phyloP scores from a whole-genome alignment of 2,329 filamentous ascomycete genomes.

The Neonectria magnoliae region DNA sequence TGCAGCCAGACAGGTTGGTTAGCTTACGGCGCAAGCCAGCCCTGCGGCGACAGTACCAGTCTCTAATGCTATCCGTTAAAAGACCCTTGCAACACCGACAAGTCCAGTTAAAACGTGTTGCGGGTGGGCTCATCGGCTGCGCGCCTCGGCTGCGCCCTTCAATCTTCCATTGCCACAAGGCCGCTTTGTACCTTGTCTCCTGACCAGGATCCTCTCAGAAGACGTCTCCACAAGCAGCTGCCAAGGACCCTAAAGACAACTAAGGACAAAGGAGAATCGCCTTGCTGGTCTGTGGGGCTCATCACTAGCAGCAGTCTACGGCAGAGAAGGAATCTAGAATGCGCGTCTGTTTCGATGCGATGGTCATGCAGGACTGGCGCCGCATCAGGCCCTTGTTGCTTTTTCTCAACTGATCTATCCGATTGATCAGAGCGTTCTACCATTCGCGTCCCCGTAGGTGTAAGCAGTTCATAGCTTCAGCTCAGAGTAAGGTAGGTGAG shows the following conservation, averaged over 20 bases:
- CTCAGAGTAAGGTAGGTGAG: neutral
- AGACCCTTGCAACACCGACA: neutral
- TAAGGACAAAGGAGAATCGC: constrained; percentile 36
- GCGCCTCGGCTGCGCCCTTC: constrained; percentile 2
- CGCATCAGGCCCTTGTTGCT: constrained; percentile 27
- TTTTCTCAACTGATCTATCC: constrained; percentile 26
- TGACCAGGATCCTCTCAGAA: constrained; percentile 34
- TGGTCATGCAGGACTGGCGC: constrained; percentile 20
- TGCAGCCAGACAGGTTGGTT: neutral
- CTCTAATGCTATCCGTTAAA: neutral
- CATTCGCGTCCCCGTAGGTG: neutral
- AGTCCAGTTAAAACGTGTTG: constrained; percentile 6
- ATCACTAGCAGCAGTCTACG: constrained; percentile 27
- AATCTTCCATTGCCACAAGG: constrained; percentile 5
- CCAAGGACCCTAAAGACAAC: constrained; percentile 25
- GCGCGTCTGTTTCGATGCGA: constrained; percentile 26
- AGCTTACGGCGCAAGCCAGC: neutral
- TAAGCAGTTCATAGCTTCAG: neutral
- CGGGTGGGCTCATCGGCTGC: constrained; percentile 19
- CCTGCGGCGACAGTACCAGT: constrained; percentile 1
- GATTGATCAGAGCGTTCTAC: constrained; percentile 23
- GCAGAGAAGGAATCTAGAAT: constrained; percentile 43
- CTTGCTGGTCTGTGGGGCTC: constrained; percentile 26
- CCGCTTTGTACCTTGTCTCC: constrained; percentile 32
- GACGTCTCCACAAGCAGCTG: constrained; percentile 19